A percentile compares a stretch with the other conserved stretches of the same genome.
phyloP scores from a whole-genome alignment of 805 yeast species.

The Saccharomycopsis synnaedendra region DNA sequence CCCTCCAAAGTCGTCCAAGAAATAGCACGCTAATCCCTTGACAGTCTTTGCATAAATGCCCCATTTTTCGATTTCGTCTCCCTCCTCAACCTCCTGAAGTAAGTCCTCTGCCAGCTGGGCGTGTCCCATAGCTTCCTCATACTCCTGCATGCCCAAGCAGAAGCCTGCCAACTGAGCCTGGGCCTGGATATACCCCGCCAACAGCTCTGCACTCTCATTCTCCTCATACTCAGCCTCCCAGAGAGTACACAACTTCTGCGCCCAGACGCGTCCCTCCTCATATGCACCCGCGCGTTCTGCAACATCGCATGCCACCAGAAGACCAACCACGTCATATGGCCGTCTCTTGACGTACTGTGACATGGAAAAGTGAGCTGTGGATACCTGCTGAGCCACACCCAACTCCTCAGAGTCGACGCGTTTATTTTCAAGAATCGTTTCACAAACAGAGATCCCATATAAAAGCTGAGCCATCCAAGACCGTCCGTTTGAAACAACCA shows the following conservation, averaged over 20 bases:
- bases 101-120: conserved; percentile 47
- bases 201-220: conserved; percentile 34
- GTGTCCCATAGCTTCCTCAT: conserved; percentile 45
- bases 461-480: conserved; percentile 59
- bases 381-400: conserved; percentile 46
- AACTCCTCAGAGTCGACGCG: conserved; percentile 41
- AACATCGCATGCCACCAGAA: conserved; percentile 41
- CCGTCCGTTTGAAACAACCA: conserved; percentile 61
- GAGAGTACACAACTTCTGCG: conserved; percentile 32
- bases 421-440: conserved; percentile 28
- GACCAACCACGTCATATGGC: conserved; percentile 48
- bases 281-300: conserved; percentile 65
- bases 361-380: conserved; percentile 59
- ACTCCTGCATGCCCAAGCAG: conserved; percentile 47
- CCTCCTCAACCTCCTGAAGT: conserved; percentile 28
- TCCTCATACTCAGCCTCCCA: conserved; percentile 49
- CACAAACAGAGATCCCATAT: conserved; percentile 48
- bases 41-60: conserved; percentile 53
- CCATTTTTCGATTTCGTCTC: conserved; percentile 23
- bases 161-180: conserved; percentile 68
- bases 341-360: conserved; percentile 48
- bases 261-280: conserved; percentile 38
- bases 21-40: conserved; percentile 63
- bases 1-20: conserved; percentile 46
- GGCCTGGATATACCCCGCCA: conserved; percentile 43